Conservation (phyloP, 2,329 filamentous ascomycete species). For the Fusarium piperis region DNA sequence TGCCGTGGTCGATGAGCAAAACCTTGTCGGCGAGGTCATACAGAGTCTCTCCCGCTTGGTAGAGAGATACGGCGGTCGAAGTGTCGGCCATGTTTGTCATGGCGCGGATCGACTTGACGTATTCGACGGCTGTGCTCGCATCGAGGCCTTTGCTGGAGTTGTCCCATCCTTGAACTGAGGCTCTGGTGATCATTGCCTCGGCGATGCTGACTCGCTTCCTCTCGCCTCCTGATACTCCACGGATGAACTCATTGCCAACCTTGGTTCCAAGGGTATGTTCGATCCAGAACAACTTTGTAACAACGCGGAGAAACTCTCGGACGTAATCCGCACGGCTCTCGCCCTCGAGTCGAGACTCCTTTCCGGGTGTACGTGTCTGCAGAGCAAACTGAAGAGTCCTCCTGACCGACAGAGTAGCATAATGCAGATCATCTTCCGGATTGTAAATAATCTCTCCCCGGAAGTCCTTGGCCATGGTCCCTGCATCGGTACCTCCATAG, state of each 20-base stretch:
- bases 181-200: slow-evolving; percentile 69
- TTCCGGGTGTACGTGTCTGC: slow-evolving; percentile 67
- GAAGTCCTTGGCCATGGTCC: slow-evolving; percentile 61
- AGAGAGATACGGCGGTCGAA: slow-evolving; percentile 76
- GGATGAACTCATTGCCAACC: slow-evolving; percentile 75
- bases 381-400: slow-evolving; percentile 75
- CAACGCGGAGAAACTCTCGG: slow-evolving; percentile 64
- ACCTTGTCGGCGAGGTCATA: slow-evolving; percentile 80
- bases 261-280: slow-evolving; percentile 74
- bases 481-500: slow-evolving; percentile 62
- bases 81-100: slow-evolving; percentile 77
- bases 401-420: slow-evolving; percentile 73
- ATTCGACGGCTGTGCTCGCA: slow-evolving; percentile 77
- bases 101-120: slow-evolving; percentile 69
- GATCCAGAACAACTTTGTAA: slow-evolving; percentile 77
- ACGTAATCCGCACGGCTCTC: slow-evolving; percentile 67
- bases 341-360: slow-evolving; percentile 62
- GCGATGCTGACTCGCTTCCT: slow-evolving; percentile 81
- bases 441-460: slow-evolving; percentile 71
- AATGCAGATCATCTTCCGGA: slow-evolving; percentile 77
- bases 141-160: slow-evolving; percentile 79
- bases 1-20: slow-evolving; percentile 76
- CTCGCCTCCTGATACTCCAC: slow-evolving; percentile 70
- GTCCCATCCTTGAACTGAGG: slow-evolving; percentile 76
- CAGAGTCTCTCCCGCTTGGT: slow-evolving; percentile 74